Percentiles rank a stretch among this genome's conserved stretches.
These are phyloP conservation scores for Beauveria rudraprayagi DNA, from an alignment of 2,329 filamentous ascomycete species.

Conservation along the genomic window DNA sequence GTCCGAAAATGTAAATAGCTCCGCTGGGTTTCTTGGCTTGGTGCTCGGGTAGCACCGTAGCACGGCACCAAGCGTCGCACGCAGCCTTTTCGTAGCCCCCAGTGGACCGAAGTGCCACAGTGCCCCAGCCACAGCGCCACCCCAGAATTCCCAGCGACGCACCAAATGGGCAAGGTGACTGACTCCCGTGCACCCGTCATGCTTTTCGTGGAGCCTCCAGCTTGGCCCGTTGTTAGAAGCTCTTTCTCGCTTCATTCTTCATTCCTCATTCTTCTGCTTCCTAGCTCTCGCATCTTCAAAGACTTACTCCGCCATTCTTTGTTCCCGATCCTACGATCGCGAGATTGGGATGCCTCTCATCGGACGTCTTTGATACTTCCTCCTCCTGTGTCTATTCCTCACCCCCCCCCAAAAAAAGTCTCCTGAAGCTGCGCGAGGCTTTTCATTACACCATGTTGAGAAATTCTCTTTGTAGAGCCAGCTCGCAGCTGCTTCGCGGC, in stretches of 20 bases:
- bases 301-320: constrained; percentile 45
- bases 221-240: constrained; percentile 1
- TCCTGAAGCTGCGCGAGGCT: constrained; percentile 14
- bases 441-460: constrained; percentile 58
- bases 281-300: constrained; percentile 18
- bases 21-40: not conserved
- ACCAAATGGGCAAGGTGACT: constrained; percentile 9
- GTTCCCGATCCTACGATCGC: constrained; percentile 21
- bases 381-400: constrained; percentile 5
- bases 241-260: constrained; percentile 12
- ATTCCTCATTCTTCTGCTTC: constrained; percentile 12
- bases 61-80: not conserved
- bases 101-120: not conserved
- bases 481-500: constrained; percentile 52
- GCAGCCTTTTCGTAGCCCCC: not conserved
- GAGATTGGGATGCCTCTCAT: constrained; percentile 25
- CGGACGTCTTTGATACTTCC: constrained; percentile 17
- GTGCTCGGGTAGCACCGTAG: too few species aligned
- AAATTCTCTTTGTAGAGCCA: constrained; percentile 56
- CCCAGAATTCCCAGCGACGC: not conserved
- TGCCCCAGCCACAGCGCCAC: not conserved
- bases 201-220: constrained; percentile 11
- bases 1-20: constrained; percentile 1
- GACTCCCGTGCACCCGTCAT: constrained; percentile 8
- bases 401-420: constrained; percentile 3